Conservation (phyloP, 352 stramenopile species). For the Sclerospora graminicola region DNA sequence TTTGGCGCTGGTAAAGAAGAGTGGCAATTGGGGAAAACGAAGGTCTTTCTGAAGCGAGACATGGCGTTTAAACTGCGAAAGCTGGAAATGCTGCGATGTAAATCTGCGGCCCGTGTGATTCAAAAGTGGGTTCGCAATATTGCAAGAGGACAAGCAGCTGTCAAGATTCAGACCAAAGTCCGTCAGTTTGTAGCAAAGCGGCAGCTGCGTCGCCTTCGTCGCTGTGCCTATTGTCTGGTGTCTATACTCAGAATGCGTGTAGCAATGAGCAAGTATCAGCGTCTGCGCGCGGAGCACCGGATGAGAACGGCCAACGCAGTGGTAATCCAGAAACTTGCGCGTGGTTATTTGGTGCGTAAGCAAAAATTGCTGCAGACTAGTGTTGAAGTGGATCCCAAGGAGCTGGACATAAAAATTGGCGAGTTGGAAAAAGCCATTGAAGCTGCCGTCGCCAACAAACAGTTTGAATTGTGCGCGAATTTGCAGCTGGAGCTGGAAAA, state of each 20-base stretch:
- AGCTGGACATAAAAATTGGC: constrained; percentile 66
- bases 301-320: constrained; percentile 40
- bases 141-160: constrained; percentile 37
- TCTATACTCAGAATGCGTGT: constrained; percentile 47
- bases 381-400: constrained; percentile 62
- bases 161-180: constrained; percentile 64
- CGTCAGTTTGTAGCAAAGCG: constrained; percentile 60
- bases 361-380: constrained; percentile 70
- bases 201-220: constrained; percentile 35
- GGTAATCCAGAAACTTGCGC: constrained; percentile 62
- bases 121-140: constrained; percentile 79
- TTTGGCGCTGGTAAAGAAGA: constrained; percentile 81
- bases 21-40: constrained; percentile 83
- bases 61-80: constrained; percentile 79
- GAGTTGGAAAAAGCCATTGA: constrained; percentile 72
- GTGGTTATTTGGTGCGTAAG: constrained; percentile 64
- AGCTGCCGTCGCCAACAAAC: constrained; percentile 66
- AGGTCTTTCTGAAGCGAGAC: constrained; percentile 77
- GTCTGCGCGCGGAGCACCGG: constrained; percentile 38
- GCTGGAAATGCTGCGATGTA: constrained; percentile 70
- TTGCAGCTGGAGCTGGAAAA: constrained; percentile 79
- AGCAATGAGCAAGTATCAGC: constrained; percentile 53
- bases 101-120: constrained; percentile 68
- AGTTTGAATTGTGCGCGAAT: constrained; percentile 79
- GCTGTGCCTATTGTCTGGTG: constrained; percentile 52